Conservation (phyloP, 768 basidiomycete species). For the Lyophyllum decastes region DNA sequence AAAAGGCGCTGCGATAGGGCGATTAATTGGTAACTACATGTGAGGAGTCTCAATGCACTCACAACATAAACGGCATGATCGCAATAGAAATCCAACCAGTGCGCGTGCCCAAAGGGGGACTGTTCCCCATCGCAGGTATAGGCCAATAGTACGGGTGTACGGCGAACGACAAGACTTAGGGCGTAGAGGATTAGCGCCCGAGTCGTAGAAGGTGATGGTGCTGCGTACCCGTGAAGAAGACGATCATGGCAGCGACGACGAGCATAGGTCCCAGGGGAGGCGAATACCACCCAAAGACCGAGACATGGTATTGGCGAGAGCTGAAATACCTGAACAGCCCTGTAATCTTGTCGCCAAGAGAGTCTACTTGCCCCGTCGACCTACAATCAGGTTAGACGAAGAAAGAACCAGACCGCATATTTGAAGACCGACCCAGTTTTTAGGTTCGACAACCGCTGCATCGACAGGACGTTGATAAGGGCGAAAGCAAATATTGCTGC, state of each 20-base stretch:
- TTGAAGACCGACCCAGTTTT: not conserved
- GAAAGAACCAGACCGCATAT: not conserved
- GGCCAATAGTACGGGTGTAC: slow-evolving; percentile 31
- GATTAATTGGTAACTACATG: not conserved
- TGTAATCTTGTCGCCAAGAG: slow-evolving; percentile 15
- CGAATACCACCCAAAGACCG: slow-evolving; percentile 24
- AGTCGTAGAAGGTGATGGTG: not conserved
- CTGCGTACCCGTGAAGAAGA: slow-evolving; percentile 17
- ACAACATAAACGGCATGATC: slow-evolving; percentile 38
- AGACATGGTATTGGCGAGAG: slow-evolving; percentile 24
- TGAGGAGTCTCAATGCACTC: not conserved
- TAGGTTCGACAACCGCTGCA: not conserved
- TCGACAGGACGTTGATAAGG: slow-evolving; percentile 10
- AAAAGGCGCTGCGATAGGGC: slow-evolving; percentile 24
- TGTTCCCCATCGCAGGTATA: slow-evolving; percentile 29
- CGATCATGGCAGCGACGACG: slow-evolving; percentile 22
- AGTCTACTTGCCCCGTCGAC: not conserved
- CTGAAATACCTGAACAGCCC: slow-evolving; percentile 20
- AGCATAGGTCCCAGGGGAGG: slow-evolving; percentile 28
- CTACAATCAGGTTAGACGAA: not conserved
- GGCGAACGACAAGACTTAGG: slow-evolving; percentile 23
- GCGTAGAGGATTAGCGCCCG: not conserved
- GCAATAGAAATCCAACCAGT: slow-evolving; percentile 36
- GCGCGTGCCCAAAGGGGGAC: slow-evolving; percentile 29
- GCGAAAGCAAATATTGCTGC: slow-evolving; percentile 19